Percentiles rank a stretch among this genome's conserved stretches.
Conservation (phyloP, 768 basidiomycete genomes). For the Xanthoconium stramineum region DNA sequence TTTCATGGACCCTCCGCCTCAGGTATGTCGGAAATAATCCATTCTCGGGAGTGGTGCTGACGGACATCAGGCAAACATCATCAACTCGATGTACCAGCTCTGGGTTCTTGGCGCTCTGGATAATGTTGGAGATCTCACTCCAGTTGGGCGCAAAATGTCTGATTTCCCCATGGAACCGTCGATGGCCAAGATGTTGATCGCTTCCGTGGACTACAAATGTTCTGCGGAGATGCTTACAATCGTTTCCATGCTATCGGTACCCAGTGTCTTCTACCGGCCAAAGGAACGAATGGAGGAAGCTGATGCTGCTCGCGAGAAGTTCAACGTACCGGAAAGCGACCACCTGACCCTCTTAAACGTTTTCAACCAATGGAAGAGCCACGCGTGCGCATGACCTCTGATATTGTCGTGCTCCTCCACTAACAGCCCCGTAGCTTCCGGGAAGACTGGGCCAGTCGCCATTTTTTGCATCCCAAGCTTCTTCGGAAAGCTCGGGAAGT, state of each 20-base stretch:
- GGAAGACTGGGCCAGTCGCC: slow-evolving; percentile 92
- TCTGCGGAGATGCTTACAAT: slow-evolving; percentile 97
- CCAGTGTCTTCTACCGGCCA: slow-evolving; percentile 95
- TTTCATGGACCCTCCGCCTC: slow-evolving; percentile 99
- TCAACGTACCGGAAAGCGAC: slow-evolving; percentile 97
- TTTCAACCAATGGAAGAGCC: slow-evolving; percentile 97
- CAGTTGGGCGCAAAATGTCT: slow-evolving; percentile 93
- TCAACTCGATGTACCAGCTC: slow-evolving; percentile 99
- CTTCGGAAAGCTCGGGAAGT: slow-evolving; percentile 95
- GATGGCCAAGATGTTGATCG: slow-evolving; percentile 97
- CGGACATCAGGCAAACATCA: slow-evolving; percentile 74
- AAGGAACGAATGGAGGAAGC: slow-evolving; percentile 97
- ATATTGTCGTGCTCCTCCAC: background rate
- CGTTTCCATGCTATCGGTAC: slow-evolving; percentile 98
- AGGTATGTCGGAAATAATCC: slow-evolving; percentile 43
- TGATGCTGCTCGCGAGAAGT: slow-evolving; percentile 96
- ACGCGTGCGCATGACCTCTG: slow-evolving; percentile 58
- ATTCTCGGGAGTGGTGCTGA: background rate
- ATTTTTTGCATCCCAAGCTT: slow-evolving; percentile 96
- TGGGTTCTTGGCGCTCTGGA: slow-evolving; percentile 98
- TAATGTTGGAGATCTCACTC: slow-evolving; percentile 95
- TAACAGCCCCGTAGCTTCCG: slow-evolving; percentile 55
- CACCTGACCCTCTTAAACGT: slow-evolving; percentile 95
- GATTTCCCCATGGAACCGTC: slow-evolving; percentile 99
- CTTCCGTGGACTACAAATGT: slow-evolving; percentile 86